A percentile compares a stretch with the other conserved stretches of the same genome.
phyloP scores from a whole-genome alignment of 345 rosid genomes.

The Eucalyptus regnans region DNA sequence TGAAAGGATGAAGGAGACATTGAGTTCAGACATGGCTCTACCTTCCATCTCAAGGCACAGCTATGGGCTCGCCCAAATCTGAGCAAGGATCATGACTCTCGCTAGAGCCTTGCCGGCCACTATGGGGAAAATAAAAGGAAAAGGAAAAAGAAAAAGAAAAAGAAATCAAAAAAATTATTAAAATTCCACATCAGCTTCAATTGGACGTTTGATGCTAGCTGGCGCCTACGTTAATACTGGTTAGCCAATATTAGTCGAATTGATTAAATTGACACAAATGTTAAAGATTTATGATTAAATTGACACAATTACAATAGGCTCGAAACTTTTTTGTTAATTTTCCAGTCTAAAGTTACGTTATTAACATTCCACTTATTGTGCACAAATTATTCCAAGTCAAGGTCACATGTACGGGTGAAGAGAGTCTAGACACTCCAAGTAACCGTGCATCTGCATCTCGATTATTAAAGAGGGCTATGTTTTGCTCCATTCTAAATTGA shows the following conservation, averaged over 20 bases:
- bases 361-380: neutral
- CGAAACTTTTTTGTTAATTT: neutral
- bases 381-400: neutral
- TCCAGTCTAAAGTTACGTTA: neutral
- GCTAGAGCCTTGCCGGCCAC: no score
- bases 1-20: no score
- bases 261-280: no score
- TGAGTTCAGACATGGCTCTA: no score
- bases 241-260: no score
- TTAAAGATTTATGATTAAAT: accelerated
- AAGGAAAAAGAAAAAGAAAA: no score
- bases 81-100: no score
- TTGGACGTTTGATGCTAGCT: accelerated
- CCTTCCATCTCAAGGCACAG: no score
- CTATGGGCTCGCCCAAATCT: no score
- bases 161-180: no score
- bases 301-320: accelerated
- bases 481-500: neutral
- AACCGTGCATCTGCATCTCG: neutral
- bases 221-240: accelerated
- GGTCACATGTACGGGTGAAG: neutral
- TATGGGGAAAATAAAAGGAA: no score
- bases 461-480: neutral
- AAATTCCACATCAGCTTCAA: no score
- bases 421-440: neutral